Conservation (phyloP, 2,329 filamentous ascomycete genomes). For the Beauveria sp. region DNA sequence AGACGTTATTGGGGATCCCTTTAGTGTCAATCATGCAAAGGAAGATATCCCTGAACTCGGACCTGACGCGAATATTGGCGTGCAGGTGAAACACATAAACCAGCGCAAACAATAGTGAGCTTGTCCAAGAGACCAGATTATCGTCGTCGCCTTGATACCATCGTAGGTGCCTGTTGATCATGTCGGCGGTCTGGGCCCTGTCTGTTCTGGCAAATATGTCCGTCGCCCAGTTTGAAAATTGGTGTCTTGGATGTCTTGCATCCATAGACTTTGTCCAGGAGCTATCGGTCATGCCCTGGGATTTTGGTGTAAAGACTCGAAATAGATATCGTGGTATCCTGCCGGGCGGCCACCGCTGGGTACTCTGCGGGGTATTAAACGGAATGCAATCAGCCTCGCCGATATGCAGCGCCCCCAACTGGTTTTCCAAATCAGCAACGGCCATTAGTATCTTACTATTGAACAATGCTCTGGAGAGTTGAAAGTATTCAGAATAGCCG, state of each 20-base stretch:
- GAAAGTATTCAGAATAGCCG: no score
- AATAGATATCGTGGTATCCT: neutral
- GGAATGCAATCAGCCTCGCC: no score
- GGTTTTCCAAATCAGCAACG: no score
- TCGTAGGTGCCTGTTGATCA: neutral
- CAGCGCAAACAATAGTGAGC: neutral
- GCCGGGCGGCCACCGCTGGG: no score
- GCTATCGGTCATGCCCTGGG: neutral
- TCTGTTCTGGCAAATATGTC: neutral
- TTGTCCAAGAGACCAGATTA: neutral
- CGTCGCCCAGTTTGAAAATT: neutral
- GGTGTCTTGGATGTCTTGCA: no score
- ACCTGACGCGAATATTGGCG: neutral
- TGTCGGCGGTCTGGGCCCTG: neutral
- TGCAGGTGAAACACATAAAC: neutral
- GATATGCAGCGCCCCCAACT: no score
- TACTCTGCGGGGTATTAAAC: no score
- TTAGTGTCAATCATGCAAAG: neutral
- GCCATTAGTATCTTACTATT: no score
- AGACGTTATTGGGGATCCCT: neutral
- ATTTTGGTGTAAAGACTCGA: neutral
- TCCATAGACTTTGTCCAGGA: neutral
- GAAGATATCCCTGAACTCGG: neutral
- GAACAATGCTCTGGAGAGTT: no score
- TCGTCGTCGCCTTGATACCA: neutral